Evolutionary conservation across 805 yeast species (phyloP).

Genomic region (Metschnikowia aberdeeniae): DNA sequence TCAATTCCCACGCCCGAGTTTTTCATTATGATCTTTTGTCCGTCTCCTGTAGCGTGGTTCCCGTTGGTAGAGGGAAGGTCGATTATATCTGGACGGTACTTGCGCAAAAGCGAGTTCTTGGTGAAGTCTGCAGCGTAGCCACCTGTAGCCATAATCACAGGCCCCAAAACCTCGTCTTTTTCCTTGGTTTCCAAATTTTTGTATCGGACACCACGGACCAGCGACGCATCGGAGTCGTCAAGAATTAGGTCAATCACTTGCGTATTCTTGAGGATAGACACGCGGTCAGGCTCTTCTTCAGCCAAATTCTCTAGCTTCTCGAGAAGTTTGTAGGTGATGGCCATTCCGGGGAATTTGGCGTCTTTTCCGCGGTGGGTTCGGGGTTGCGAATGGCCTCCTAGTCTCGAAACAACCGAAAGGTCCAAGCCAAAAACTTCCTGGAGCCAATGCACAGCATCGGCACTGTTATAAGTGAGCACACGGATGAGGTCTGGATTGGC

Average conservation of each 20-base stretch:
- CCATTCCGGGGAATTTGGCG: conserved; percentile 62
- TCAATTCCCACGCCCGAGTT: conserved; percentile 55
- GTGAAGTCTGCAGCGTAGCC: conserved; percentile 66
- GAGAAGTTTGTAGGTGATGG: conserved; percentile 47
- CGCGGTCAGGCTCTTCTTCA: conserved; percentile 35
- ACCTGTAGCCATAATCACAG: conserved; percentile 61
- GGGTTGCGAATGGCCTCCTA: conserved; percentile 80
- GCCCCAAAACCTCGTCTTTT: conserved; percentile 41
- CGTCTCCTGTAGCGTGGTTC: conserved; percentile 60
- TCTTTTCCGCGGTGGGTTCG: conserved; percentile 80
- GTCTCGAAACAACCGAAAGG: conserved; percentile 62
- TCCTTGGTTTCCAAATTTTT: conserved; percentile 30
- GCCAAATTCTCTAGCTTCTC: conserved; percentile 19
- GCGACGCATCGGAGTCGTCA: conserved; percentile 20
- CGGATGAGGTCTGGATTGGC: conserved; percentile 57
- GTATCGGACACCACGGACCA: conserved; percentile 20
- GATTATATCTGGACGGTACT: conserved; percentile 55
- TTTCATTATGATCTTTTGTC: conserved; percentile 50
- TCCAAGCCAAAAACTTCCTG: conserved; percentile 59
- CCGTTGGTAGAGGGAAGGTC: conserved; percentile 60
- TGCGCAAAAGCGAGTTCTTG: conserved; percentile 46
- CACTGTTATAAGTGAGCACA: conserved; percentile 58
- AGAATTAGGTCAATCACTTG: conserved; percentile 40
- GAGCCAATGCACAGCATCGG: conserved; percentile 70
- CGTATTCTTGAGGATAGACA: conserved; percentile 21